Base-by-base conservation (phyloP, 2,329 filamentous ascomycete genomes). In the Fusarium clavum region DNA sequence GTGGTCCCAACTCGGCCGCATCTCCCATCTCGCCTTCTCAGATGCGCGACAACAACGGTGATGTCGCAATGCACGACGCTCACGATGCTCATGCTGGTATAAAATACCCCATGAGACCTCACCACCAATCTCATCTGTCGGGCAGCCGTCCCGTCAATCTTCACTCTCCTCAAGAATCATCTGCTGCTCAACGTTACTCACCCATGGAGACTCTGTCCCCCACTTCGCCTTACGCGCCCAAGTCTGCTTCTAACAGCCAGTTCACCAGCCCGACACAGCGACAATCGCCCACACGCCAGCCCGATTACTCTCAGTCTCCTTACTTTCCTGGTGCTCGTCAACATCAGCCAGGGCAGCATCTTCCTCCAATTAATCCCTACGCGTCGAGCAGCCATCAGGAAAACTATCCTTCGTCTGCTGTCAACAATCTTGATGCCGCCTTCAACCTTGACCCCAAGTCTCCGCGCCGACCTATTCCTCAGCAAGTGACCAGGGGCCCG, bases 201-300 rank as follows among this genome's bases (percentile, higher is more conserved):
- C 96, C 95, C 70, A 98, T 98, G 94, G 95, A 97, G 79, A 88
- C 90, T 18, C 84, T 97, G 66, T 94, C 94, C 65, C 93, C 94
- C 43, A 89, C 91, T 34, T 91, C 92, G 59, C 90, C 94, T 34
- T 97, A 97, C 82, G 87, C 88, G 47, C 78, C 86, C 83, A 82
- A 92, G 84, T 79, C 88, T 84, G 86, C 87, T 72, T 79, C 88
- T 85, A 86, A 87, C 69, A 76, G 81, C 77, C 83, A 91, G 83
- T 84, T 85, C 79, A 74, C 83, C 73, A 80, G 83, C 78, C 80
- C 86, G 72, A 80, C 86, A 73, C 84, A 87, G 72, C 89, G 93
- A 66, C 92, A 94, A 78, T 98, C 94, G 68, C 95, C 95, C 43
- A 92, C 90, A 45, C 88, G 92, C 72, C 85, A 87, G 64, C 85